These are phyloP conservation scores for Magnolia kwangsiensis DNA, from an alignment of 164 flowering plant genomes.

Conservation along the genomic window DNA sequence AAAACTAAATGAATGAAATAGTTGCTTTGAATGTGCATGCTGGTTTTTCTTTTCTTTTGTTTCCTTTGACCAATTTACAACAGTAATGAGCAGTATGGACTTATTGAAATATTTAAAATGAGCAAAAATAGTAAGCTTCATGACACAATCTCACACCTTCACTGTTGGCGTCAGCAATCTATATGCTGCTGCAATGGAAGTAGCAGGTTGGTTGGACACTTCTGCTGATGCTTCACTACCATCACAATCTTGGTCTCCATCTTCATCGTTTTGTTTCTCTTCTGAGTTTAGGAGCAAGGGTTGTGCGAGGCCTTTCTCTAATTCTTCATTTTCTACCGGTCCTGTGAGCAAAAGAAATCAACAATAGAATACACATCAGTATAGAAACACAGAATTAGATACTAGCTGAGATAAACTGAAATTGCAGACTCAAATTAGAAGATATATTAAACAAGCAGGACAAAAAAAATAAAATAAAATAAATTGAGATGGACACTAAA, in stretches of 20 bases:
- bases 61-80: background rate
- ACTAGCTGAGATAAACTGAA: background rate
- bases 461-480: too few relatives aligned
- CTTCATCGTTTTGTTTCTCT: slow-evolving; percentile 43
- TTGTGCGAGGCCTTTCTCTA: slow-evolving; percentile 46
- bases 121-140: background rate
- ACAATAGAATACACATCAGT: background rate
- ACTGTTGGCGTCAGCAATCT: slow-evolving; percentile 65
- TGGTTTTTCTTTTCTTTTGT: background rate
- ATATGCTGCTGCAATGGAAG: slow-evolving; percentile 59
- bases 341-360: slow-evolving; percentile 3
- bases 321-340: slow-evolving; percentile 17
- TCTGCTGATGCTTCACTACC: slow-evolving; percentile 47
- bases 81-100: background rate
- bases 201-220: slow-evolving; percentile 42
- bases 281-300: slow-evolving; percentile 43
- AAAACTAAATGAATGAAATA: too few relatives aligned
- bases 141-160: slow-evolving; percentile 29
- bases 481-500: background rate
- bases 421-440: background rate
- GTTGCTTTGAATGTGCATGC: background rate
- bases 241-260: slow-evolving; percentile 48
- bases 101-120: too few relatives aligned
- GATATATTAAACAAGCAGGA: background rate
- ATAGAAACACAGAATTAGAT: background rate